Base-by-base conservation (phyloP, 202 grass and related monocot species). In the Saccharum hybrid region DNA sequence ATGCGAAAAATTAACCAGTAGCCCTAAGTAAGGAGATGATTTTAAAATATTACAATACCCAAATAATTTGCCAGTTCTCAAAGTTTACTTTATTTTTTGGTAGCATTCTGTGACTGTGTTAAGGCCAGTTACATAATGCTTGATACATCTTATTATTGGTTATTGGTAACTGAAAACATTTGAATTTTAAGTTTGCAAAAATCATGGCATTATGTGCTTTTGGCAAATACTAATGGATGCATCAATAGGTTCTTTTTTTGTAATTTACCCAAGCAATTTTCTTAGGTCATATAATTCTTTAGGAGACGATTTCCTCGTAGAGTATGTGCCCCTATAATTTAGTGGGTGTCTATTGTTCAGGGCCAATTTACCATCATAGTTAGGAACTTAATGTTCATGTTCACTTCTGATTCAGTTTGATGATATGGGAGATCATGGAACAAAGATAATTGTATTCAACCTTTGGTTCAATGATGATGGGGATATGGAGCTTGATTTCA, bases 391-490 rank as follows among this genome's bases (percentile, higher is more conserved):
- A 60, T 60, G 63, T 40, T 63, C 19, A 40, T 66, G 40, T 77
- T 86, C 88, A 41, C 41, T 67, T 60, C 37, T 85, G 16, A 87
- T 60, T 76, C 86, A 99, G 96, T 96, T 92, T 67, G 91, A 92
- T 89, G 91, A 88, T 76, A 90, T 99, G 61, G 93, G 96, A 80
- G 82, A 96, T 30, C 89, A 92, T 84, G 96, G 96, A 36, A 96
- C 96, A 75, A 99, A 94, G 74, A 82, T 99, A 86, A 86, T 99
- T 76, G 86, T 99, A 78, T 99, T 89, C 82, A 99, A 99, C 73
- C 88, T 99, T 41, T 99, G 96, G 96, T 73, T 94, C 71, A 99
- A 99, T 37, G 96, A 99, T 92, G 93, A 96, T 92, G 93, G 91
- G 64, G 84, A 88, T 78, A 89, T 96, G 91, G 96, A 99, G 84